Conservation (phyloP, 805 yeast genomes). For the Cyberlindnera bimundalis region DNA sequence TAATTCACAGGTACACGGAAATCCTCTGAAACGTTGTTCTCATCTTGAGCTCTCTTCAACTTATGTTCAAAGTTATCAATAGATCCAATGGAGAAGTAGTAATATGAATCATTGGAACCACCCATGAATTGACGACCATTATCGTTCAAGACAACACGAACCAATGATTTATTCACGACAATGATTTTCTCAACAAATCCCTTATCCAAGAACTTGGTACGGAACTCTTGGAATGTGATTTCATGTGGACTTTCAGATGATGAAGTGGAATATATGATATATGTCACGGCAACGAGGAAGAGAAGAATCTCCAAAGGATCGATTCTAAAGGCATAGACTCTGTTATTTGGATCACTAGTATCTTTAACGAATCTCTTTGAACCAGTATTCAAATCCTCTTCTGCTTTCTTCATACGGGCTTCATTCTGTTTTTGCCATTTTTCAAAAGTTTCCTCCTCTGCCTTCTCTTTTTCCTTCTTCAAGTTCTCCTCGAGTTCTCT, state of each 20-base stretch:
- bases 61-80: slow-evolving; percentile 83
- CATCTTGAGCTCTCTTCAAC: slow-evolving; percentile 71
- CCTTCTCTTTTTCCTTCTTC: slow-evolving; percentile 11
- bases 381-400: slow-evolving; percentile 14
- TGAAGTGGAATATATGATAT: slow-evolving; percentile 29
- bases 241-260: slow-evolving; percentile 41
- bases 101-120: slow-evolving; percentile 34
- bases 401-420: slow-evolving; percentile 18
- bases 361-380: slow-evolving; percentile 25
- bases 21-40: slow-evolving; percentile 53
- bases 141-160: slow-evolving; percentile 64
- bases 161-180: slow-evolving; percentile 75
- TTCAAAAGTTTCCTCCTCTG: slow-evolving; percentile 11
- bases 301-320: slow-evolving; percentile 35
- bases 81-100: slow-evolving; percentile 79
- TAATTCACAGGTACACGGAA: slow-evolving; percentile 81
- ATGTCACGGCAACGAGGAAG: slow-evolving; percentile 31
- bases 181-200: slow-evolving; percentile 71
- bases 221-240: slow-evolving; percentile 90
- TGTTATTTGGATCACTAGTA: slow-evolving; percentile 31
- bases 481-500: slow-evolving; percentile 10
- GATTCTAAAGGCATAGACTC: slow-evolving; percentile 30
- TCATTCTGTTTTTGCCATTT: slow-evolving; percentile 17
- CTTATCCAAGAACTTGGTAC: slow-evolving; percentile 66
- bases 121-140: slow-evolving; percentile 49